phyloP scores from a whole-genome alignment of 2,329 filamentous ascomycete species.

The Epichloe baconii region DNA sequence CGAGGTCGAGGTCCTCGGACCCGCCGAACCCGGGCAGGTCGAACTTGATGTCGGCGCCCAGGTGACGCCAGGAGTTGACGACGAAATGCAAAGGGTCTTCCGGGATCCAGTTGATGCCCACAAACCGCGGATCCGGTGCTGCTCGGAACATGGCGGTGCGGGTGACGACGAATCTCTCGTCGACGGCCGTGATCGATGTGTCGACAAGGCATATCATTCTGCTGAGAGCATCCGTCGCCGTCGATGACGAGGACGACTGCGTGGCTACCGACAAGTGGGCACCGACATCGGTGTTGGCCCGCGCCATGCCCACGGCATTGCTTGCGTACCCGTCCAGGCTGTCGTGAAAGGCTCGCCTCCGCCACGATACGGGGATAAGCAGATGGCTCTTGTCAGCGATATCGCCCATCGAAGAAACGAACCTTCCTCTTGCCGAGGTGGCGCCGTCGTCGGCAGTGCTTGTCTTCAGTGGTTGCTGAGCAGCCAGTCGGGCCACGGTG shows the following conservation, averaged over 20 bases:
- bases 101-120: conserved; percentile 28
- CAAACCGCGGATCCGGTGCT: conserved; percentile 24
- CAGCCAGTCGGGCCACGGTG: conserved; percentile 18
- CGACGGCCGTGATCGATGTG: conserved; percentile 14
- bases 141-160: conserved; percentile 25
- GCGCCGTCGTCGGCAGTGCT: background rate
- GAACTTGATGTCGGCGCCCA: conserved; percentile 29
- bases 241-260: background rate
- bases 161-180: conserved; percentile 27
- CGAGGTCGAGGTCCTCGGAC: background rate
- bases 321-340: conserved; percentile 23
- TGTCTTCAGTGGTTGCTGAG: background rate
- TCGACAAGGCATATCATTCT: conserved; percentile 18
- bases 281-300: conserved; percentile 15
- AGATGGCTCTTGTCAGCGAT: conserved; percentile 12
- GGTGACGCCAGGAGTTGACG: conserved; percentile 32
- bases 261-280: conserved; percentile 10
- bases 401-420: background rate
- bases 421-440: background rate
- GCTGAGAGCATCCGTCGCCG: conserved; percentile 12
- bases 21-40: conserved; percentile 13
- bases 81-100: conserved; percentile 25
- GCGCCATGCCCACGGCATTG: conserved; percentile 27
- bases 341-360: conserved; percentile 19
- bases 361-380: conserved; percentile 31